These are phyloP conservation scores for Metarhizium anisopliae DNA, from an alignment of 2,329 filamentous ascomycete species.

Conservation along the genomic window DNA sequence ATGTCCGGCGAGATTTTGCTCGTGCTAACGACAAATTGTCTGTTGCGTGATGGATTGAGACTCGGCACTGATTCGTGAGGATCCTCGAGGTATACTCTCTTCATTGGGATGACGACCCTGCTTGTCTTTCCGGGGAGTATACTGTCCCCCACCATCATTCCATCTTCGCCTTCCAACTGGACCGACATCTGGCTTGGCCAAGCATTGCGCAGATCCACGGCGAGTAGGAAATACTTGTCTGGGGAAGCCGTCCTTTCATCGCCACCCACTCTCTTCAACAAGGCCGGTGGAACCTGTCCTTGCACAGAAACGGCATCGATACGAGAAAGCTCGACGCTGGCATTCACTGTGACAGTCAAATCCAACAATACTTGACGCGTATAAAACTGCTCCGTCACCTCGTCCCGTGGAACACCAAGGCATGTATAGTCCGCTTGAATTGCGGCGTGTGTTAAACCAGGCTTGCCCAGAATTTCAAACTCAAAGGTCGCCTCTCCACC, in stretches of 20 bases:
- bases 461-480: conserved; percentile 78
- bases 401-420: conserved; percentile 60
- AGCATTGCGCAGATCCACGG: conserved; percentile 79
- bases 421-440: conserved; percentile 83
- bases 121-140: conserved; percentile 62
- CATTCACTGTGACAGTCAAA: conserved; percentile 83
- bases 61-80: conserved; percentile 70
- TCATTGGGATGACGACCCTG: conserved; percentile 67
- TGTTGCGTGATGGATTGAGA: conserved; percentile 69
- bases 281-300: conserved; percentile 50
- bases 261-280: conserved; percentile 43
- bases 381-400: conserved; percentile 66
- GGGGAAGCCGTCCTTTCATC: conserved; percentile 33
- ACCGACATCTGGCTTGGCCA: conserved; percentile 77
- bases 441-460: conserved; percentile 68
- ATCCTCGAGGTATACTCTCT: conserved; percentile 66
- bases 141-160: conserved; percentile 40
- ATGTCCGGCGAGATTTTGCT: conserved; percentile 70
- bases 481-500: conserved; percentile 63
- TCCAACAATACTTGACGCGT: conserved; percentile 76
- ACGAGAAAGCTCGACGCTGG: conserved; percentile 72
- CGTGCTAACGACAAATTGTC: conserved; percentile 86
- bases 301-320: conserved; percentile 72
- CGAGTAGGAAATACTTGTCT: conserved; percentile 62
- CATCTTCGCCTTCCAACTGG: conserved; percentile 46